These are phyloP conservation scores for Yamadazyma atlantica DNA, from an alignment of 1,139 yeast species.

Conservation along the genomic window DNA sequence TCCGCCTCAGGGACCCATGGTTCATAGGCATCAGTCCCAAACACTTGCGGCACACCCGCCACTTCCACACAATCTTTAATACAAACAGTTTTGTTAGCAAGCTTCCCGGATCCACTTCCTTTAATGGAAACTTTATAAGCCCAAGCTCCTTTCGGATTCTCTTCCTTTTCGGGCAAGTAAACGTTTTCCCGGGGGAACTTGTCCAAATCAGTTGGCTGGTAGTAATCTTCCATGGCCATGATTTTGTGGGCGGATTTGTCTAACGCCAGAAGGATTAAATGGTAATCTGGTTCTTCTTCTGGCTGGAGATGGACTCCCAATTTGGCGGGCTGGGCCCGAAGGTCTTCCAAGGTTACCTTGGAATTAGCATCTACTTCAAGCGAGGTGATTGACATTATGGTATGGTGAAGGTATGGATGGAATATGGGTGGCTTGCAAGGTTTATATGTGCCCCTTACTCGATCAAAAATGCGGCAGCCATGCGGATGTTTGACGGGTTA, in stretches of 20 bases:
- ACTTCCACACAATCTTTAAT: constrained; percentile 15
- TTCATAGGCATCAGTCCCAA: constrained; percentile 15
- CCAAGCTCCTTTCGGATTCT: constrained; percentile 33
- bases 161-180: constrained; percentile 20
- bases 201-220: constrained; percentile 22
- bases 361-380: constrained; percentile 24
- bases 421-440: too few relatives aligned
- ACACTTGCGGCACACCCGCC: constrained; percentile 16
- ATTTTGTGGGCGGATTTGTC: constrained; percentile 30
- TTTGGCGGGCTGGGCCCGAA: constrained; percentile 25
- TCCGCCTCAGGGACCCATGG: constrained; percentile 16
- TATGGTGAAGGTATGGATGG: too few relatives aligned
- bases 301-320: constrained; percentile 22
- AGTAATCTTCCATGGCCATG: constrained; percentile 26
- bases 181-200: constrained; percentile 30
- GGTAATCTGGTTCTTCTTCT: constrained; percentile 29
- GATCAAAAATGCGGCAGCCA: too few relatives aligned
- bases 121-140: constrained; percentile 33
- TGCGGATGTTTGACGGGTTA: too few relatives aligned
- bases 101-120: constrained; percentile 22
- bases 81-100: constrained; percentile 28
- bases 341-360: constrained; percentile 24
- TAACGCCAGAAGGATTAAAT: constrained; percentile 26
- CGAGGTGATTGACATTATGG: constrained; percentile 26
- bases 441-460: too few relatives aligned